Evolutionary conservation across 2,329 filamentous ascomycete species (phyloP).

Genomic region (Dothidotthia symphoricarpi): DNA sequence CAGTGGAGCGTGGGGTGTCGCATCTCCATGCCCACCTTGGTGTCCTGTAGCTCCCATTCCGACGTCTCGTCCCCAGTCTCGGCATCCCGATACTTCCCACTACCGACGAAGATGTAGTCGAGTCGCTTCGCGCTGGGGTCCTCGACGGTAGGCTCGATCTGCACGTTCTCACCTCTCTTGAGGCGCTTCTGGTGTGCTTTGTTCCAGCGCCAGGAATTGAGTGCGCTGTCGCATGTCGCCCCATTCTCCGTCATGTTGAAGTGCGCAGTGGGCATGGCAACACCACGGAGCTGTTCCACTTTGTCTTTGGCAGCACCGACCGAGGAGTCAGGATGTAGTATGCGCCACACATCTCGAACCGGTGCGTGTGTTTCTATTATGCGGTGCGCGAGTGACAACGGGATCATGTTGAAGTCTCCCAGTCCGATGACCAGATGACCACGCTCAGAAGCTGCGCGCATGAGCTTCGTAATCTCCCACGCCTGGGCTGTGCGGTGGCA

Average conservation of each 20-base stretch:
- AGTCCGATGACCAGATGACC: constrained; percentile 82
- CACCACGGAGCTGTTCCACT: constrained; percentile 63
- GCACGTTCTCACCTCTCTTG: constrained; percentile 61
- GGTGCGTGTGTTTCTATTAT: constrained; percentile 76
- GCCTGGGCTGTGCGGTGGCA: constrained; percentile 89
- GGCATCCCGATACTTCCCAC: constrained; percentile 25
- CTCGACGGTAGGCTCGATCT: constrained; percentile 62
- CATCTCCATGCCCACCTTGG: constrained; percentile 74
- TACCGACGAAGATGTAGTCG: constrained; percentile 84
- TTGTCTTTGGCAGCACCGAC: constrained; percentile 69
- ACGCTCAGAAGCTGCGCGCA: constrained; percentile 74
- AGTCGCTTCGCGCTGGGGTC: constrained; percentile 81
- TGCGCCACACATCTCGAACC: constrained; percentile 80
- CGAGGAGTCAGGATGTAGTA: constrained; percentile 79
- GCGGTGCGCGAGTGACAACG: constrained; percentile 76
- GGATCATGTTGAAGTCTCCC: constrained; percentile 97
- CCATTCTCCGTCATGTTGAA: constrained; percentile 81
- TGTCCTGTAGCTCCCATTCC: constrained; percentile 68
- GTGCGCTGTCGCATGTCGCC: constrained; percentile 77
- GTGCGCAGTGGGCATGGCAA: constrained; percentile 69
- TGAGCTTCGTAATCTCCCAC: constrained; percentile 90
- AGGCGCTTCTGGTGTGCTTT: constrained; percentile 67
- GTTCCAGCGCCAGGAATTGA: constrained; percentile 94
- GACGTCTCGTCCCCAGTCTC: constrained; percentile 25
- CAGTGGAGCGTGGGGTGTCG: constrained; percentile 78